phyloP scores from a whole-genome alignment of 331 rosid species.

The Phaseolus coccineus region DNA sequence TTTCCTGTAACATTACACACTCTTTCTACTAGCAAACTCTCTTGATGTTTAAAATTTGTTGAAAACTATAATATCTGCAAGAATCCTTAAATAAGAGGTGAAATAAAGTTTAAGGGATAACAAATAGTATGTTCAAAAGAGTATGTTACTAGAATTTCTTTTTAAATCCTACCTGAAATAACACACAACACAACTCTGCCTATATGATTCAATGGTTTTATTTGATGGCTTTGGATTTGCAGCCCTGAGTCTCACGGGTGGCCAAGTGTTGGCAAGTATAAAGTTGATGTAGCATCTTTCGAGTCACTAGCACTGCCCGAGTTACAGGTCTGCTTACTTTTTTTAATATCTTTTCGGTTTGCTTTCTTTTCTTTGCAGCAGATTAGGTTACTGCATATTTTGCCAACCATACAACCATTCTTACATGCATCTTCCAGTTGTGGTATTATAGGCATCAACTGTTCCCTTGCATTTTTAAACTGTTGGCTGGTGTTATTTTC shows the following conservation, averaged over 20 bases:
- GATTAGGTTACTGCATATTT: neutral
- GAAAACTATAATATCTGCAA: neutral
- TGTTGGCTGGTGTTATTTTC: neutral
- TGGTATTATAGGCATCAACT: neutral
- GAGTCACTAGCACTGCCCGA: slow-evolving; percentile 82
- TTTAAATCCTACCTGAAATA: neutral
- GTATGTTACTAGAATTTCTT: too few relatives aligned
- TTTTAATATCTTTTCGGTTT: neutral
- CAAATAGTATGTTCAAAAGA: neutral
- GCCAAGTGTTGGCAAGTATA: slow-evolving; percentile 88
- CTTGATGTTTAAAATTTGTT: too few relatives aligned
- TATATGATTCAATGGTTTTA: slow-evolving; percentile 38
- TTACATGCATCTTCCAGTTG: neutral
- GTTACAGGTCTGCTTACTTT: slow-evolving; percentile 69
- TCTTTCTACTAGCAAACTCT: neutral
- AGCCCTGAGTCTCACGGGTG: slow-evolving; percentile 73
- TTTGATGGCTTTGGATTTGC: slow-evolving; percentile 61
- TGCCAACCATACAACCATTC: slow-evolving; percentile 3
- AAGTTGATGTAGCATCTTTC: slow-evolving; percentile 76
- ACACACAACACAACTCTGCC: neutral
- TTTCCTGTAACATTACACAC: neutral
- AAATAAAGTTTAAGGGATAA: too few relatives aligned
- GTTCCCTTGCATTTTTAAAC: slow-evolving; percentile 5
- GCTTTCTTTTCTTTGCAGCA: slow-evolving; percentile 28
- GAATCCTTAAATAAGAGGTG: too few relatives aligned